These are phyloP conservation scores for Komagataella phaffii DNA, from an alignment of 805 yeast genomes.

Conservation along the genomic window DNA sequence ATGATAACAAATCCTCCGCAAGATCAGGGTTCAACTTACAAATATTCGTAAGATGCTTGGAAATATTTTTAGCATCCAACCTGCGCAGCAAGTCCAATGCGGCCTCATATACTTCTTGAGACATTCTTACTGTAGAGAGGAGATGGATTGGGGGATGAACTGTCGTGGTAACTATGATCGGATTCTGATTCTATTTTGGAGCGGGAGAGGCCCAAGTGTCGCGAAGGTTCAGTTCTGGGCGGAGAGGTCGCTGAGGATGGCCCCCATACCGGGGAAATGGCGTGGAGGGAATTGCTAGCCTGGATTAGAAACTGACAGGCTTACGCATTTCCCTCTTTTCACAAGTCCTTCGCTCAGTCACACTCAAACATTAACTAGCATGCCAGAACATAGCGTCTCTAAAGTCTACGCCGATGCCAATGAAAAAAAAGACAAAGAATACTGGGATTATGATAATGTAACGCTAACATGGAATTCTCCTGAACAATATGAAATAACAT, in stretches of 20 bases:
- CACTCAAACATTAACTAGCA: conserved; percentile 21
- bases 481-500: conserved; percentile 71
- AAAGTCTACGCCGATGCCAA: conserved; percentile 77
- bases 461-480: conserved; percentile 77
- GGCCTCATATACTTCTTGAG: conserved; percentile 53
- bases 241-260: neutral
- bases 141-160: neutral
- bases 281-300: neutral
- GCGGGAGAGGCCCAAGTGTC: neutral
- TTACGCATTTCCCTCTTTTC: neutral
- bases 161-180: neutral
- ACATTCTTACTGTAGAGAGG: conserved; percentile 4
- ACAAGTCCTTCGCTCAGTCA: conserved; percentile 14
- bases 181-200: neutral
- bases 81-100: conserved; percentile 69
- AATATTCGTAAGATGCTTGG: conserved; percentile 27
- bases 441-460: conserved; percentile 58
- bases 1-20: conserved; percentile 77
- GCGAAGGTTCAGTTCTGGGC: neutral
- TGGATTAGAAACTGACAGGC: neutral
- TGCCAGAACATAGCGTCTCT: conserved; percentile 28
- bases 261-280: neutral
- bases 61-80: conserved; percentile 50
- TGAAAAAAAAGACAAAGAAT: conserved; percentile 57
- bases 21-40: conserved; percentile 50